Conservation (phyloP, 2,329 filamentous ascomycete species). For the Colletotrichum gloeosporioides region DNA sequence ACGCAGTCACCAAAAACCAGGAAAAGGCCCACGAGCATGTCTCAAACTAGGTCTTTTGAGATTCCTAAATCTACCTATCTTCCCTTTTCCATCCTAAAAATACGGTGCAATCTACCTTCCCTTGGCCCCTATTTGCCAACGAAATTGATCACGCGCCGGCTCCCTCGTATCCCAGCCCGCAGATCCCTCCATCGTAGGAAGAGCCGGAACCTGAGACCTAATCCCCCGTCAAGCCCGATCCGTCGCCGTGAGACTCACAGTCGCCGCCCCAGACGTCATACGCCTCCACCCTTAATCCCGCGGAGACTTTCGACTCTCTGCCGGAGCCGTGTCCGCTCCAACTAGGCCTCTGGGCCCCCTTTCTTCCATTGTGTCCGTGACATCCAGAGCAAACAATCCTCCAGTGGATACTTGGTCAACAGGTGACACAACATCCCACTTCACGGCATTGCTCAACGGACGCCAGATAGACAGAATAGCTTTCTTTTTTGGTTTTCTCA, state of each 20-base stretch:
- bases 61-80: neutral
- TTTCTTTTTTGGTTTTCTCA: neutral
- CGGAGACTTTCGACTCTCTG: neutral
- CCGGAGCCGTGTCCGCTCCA: neutral
- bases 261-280: neutral
- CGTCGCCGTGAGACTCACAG: neutral
- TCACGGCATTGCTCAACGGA: conserved; percentile 11
- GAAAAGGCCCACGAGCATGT: neutral
- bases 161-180: neutral
- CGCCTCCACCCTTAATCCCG: neutral
- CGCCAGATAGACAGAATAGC: neutral
- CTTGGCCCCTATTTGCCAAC: neutral
- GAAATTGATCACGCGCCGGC: neutral
- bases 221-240: neutral
- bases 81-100: neutral
- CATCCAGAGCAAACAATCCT: conserved; percentile 11
- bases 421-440: neutral
- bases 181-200: neutral
- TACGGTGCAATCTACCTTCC: neutral
- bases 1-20: neutral
- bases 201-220: neutral
- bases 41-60: neutral
- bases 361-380: neutral
- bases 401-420: neutral
- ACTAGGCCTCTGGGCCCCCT: neutral